Conservation (phyloP, 352 stramenopile species). For the Globisporangium mamillatum region DNA sequence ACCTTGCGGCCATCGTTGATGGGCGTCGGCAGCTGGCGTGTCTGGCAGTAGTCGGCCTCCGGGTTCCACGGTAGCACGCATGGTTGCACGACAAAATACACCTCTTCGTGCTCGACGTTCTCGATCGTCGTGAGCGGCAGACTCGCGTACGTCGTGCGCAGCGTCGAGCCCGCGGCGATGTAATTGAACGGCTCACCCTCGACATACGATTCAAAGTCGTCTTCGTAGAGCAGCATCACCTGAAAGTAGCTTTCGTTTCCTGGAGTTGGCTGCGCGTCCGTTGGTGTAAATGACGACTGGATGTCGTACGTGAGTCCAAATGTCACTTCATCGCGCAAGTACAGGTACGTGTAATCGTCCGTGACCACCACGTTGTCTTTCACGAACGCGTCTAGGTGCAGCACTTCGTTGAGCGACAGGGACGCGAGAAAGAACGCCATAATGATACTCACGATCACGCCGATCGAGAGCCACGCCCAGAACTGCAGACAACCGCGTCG, state of each 20-base stretch:
- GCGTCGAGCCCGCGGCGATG: conserved; percentile 29
- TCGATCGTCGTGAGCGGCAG: conserved; percentile 45
- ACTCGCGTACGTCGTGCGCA: conserved; percentile 49
- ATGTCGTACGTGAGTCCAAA: conserved; percentile 61
- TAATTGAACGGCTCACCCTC: conserved; percentile 43
- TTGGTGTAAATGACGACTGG: conserved; percentile 19
- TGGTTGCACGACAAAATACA: conserved; percentile 64
- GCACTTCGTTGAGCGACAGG: conserved; percentile 50
- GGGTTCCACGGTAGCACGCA: conserved; percentile 37
- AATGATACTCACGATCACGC: conserved; percentile 29
- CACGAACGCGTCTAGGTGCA: conserved; percentile 63
- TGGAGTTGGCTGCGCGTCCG: not conserved
- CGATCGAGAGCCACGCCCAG: conserved; percentile 34
- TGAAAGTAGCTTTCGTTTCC: conserved; percentile 42
- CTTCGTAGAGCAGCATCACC: conserved; percentile 49
- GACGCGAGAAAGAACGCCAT: conserved; percentile 29
- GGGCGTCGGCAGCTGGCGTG: conserved; percentile 30
- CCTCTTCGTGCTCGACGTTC: conserved; percentile 42
- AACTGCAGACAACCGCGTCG: conserved; percentile 36
- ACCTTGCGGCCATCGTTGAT: conserved; percentile 42
- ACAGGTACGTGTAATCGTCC: conserved; percentile 53
- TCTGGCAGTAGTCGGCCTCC: conserved; percentile 36
- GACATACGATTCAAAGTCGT: conserved; percentile 50
- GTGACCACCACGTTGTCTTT: conserved; percentile 46
- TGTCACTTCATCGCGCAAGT: conserved; percentile 59